Evolutionary conservation across 2,329 filamentous ascomycete species (phyloP).

Genomic region (Fusarium sp.): DNA sequence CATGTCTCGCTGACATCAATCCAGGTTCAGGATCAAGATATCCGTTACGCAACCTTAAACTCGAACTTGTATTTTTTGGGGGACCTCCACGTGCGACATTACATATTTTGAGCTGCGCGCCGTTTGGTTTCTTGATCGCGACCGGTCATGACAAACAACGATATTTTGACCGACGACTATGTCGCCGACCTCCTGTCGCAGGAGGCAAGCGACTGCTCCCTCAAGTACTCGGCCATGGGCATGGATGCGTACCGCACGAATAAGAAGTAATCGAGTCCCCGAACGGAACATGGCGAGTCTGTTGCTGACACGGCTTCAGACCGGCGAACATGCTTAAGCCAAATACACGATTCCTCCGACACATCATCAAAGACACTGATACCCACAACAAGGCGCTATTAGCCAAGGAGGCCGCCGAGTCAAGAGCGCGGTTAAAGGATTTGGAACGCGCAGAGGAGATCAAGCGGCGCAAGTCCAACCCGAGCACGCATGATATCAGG

Average conservation of each 20-base stretch:
- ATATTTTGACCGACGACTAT: slow-evolving; percentile 81
- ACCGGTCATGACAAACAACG: slow-evolving; percentile 60
- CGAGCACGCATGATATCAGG: slow-evolving; percentile 67
- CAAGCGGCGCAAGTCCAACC: slow-evolving; percentile 61
- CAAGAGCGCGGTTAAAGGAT: slow-evolving; percentile 77
- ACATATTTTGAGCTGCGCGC: slow-evolving; percentile 7
- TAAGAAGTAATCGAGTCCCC: slow-evolving; percentile 61
- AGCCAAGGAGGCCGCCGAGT: slow-evolving; percentile 87
- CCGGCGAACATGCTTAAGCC: slow-evolving; percentile 83
- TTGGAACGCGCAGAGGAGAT: slow-evolving; percentile 67
- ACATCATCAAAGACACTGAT: slow-evolving; percentile 91
- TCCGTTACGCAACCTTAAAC: slow-evolving; percentile 8
- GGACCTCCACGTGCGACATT: slow-evolving; percentile 2
- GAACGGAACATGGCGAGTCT: slow-evolving; percentile 22
- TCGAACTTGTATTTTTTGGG: slow-evolving; percentile 22
- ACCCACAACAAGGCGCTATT: slow-evolving; percentile 90
- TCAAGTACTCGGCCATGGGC: slow-evolving; percentile 83
- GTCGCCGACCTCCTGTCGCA: slow-evolving; percentile 84
- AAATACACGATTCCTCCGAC: slow-evolving; percentile 90
- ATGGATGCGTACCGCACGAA: slow-evolving; percentile 73
- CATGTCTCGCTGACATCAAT: slow-evolving; percentile 39
- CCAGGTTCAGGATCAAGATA: slow-evolving; percentile 9
- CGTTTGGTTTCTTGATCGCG: slow-evolving; percentile 1
- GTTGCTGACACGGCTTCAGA: slow-evolving; percentile 58
- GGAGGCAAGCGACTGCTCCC: slow-evolving; percentile 82